phyloP scores from a whole-genome alignment of 2,329 filamentous ascomycete species.

The Cryphonectria parasitica region DNA sequence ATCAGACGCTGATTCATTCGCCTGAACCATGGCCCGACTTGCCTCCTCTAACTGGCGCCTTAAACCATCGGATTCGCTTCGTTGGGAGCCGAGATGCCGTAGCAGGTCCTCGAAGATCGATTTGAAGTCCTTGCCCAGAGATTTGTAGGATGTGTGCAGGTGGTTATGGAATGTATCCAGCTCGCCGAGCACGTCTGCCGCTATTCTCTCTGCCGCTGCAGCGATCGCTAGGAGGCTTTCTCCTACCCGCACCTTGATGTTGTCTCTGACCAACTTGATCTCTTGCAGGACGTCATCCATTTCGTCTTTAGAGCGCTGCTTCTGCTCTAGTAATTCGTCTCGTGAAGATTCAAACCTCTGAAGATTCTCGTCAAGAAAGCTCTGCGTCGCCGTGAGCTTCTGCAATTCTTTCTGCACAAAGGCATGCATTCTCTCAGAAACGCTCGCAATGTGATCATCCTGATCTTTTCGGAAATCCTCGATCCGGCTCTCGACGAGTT shows the following conservation, averaged over 20 bases:
- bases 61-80: constrained; percentile 73
- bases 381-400: constrained; percentile 71
- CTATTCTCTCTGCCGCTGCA: constrained; percentile 83
- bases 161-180: constrained; percentile 80
- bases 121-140: constrained; percentile 85
- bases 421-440: constrained; percentile 72
- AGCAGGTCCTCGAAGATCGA: constrained; percentile 80
- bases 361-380: constrained; percentile 71
- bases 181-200: constrained; percentile 85
- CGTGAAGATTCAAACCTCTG: constrained; percentile 69
- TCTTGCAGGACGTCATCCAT: constrained; percentile 93
- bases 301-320: constrained; percentile 72
- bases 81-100: constrained; percentile 75
- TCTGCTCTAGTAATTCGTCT: constrained; percentile 69
- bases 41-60: constrained; percentile 73
- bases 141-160: constrained; percentile 82
- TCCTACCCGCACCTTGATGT: constrained; percentile 84
- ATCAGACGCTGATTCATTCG: constrained; percentile 68
- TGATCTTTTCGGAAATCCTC: constrained; percentile 75
- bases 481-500: constrained; percentile 75
- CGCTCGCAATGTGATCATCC: constrained; percentile 66
- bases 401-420: constrained; percentile 79
- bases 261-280: constrained; percentile 86
- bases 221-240: constrained; percentile 84
- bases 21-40: constrained; percentile 67